A percentile compares a stretch with the other conserved stretches of the same genome.
Conservation (phyloP, 257 asterid species). For the Forsythia suspensa region DNA sequence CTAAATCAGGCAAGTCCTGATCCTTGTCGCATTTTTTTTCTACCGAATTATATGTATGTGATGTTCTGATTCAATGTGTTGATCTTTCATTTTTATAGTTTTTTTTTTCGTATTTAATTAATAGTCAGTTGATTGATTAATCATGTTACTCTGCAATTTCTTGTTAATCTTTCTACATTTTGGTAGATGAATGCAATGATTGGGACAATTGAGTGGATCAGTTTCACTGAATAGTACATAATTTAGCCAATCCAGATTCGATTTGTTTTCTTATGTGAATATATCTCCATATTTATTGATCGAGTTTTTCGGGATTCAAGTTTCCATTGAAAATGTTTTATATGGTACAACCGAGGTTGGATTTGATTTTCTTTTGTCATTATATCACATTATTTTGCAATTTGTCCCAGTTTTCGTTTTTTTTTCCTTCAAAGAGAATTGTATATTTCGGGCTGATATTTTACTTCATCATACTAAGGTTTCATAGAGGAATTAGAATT, state of each 20-base stretch:
- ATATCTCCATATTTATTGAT: neutral
- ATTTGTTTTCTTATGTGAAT: neutral
- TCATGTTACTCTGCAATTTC: slow-evolving; percentile 7
- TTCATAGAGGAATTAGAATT: neutral
- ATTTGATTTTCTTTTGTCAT: neutral
- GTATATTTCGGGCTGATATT: neutral
- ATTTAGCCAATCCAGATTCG: neutral
- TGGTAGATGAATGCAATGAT: neutral
- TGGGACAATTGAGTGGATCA: slow-evolving; percentile 17
- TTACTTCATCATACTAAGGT: neutral
- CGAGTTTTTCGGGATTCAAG: slow-evolving; percentile 9
- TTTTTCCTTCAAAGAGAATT: neutral
- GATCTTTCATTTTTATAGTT: neutral
- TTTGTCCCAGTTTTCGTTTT: neutral
- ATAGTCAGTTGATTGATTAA: neutral
- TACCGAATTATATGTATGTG: neutral
- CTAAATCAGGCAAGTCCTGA: neutral
- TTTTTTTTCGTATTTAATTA: neutral
- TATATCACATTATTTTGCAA: neutral
- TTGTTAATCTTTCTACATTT: neutral
- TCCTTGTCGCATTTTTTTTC: neutral
- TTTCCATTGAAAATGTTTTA: neutral
- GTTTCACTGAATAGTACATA: neutral
- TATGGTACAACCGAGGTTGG: neutral
- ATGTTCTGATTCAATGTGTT: neutral